phyloP scores from a whole-genome alignment of 257 asterid genomes.

The Penstemon davidsonii region DNA sequence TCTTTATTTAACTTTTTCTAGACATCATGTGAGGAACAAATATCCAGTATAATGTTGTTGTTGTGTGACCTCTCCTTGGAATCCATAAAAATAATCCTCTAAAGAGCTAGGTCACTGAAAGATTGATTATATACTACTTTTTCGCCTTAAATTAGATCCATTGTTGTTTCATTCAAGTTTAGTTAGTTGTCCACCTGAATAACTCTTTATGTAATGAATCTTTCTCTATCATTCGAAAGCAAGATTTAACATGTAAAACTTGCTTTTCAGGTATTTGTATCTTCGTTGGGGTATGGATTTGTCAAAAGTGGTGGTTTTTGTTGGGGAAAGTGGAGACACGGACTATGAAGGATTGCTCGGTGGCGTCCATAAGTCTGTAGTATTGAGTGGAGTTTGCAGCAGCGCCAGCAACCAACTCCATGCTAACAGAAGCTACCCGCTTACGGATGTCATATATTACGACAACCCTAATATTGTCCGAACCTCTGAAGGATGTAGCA shows the following conservation, averaged over 20 bases:
- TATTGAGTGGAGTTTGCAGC: constrained; percentile 72
- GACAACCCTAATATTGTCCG: constrained; percentile 72
- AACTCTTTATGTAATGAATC: no score
- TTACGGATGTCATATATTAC: constrained; percentile 61
- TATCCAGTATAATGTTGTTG: no score
- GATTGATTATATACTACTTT: no score
- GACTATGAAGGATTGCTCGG: constrained; percentile 94
- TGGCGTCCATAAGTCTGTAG: constrained; percentile 83
- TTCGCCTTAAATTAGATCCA: no score
- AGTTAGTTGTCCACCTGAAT: no score
- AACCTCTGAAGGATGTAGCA: constrained; percentile 49
- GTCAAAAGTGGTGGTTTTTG: constrained; percentile 81
- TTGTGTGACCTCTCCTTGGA: no score
- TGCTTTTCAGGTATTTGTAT: constrained; percentile 62
- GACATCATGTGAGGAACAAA: no score
- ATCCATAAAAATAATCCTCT: no score
- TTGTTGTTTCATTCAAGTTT: no score
- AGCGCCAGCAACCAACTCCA: constrained; percentile 61
- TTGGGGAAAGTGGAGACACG: constrained; percentile 98
- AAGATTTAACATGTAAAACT: no score
- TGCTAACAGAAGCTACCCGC: constrained; percentile 72
- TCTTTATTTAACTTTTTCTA: no score
- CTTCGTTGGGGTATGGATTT: constrained; percentile 98
- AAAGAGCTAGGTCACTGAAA: no score
- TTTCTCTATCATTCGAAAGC: not conserved